Evolutionary conservation across 768 basidiomycete species (phyloP).

Genomic region (Saitozyma podzolica): DNA sequence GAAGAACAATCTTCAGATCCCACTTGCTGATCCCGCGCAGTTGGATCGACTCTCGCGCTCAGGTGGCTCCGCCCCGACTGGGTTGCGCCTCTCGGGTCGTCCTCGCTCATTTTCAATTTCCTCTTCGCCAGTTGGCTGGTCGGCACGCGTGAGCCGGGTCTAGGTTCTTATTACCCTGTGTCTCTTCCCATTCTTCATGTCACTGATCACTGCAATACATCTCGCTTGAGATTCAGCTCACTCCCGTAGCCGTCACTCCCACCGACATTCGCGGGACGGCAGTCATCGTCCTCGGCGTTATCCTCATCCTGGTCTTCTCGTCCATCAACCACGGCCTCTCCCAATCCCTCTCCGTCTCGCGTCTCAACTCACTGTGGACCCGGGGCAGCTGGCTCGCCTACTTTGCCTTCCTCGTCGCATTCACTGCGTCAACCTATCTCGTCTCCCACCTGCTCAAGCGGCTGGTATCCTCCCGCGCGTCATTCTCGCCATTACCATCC

Average conservation of each 20-base stretch:
- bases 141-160: slow-evolving; percentile 44
- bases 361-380: slow-evolving; percentile 80
- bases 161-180: neutral
- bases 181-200: neutral
- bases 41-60: slow-evolving; percentile 42
- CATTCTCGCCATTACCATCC: slow-evolving; percentile 64
- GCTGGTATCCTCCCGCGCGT: slow-evolving; percentile 68
- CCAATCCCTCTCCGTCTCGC: slow-evolving; percentile 36
- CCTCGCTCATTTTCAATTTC: slow-evolving; percentile 94
- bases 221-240: slow-evolving; percentile 9
- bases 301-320: slow-evolving; percentile 51
- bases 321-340: slow-evolving; percentile 51
- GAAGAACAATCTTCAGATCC: neutral
- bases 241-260: slow-evolving; percentile 38
- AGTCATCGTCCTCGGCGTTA: slow-evolving; percentile 49
- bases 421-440: slow-evolving; percentile 66
- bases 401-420: slow-evolving; percentile 75
- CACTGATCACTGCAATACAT: too few relatives aligned
- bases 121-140: slow-evolving; percentile 68
- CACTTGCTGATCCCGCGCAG: neutral
- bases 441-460: slow-evolving; percentile 72
- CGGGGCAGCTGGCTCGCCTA: slow-evolving; percentile 86
- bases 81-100: slow-evolving; percentile 91
- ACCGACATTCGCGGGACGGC: slow-evolving; percentile 49
- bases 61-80: slow-evolving; percentile 64